Evolutionary conservation across 352 stramenopile genomes (phyloP), one percentile per base, ranked within the genome.

Genomic region (Globisporangium paroecandrum): DNA sequence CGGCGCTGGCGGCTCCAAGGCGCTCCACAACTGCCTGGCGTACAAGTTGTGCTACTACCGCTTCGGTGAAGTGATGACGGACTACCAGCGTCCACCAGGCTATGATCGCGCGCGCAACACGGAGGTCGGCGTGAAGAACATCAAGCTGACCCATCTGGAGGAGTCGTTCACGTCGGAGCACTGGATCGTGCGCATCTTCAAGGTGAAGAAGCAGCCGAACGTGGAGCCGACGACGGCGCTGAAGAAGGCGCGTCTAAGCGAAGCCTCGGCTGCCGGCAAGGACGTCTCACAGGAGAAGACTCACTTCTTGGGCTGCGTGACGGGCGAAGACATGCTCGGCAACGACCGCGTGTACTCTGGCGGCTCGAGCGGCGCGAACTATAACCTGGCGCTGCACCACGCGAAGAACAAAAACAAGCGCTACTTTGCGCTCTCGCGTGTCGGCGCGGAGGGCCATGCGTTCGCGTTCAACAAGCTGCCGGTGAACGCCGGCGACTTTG

Each of bases 21-120:
- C 84, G 53, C 76, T 98, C 49, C 85, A 94, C 75, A 95, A 98
- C 78, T 97, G 89, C 66, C 72, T 98, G 41, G 84, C 90, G 7
- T 98, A 98, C 88, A 98, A 98, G 78, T 76, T 98, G 27, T 96
- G 87, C 78, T 97, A 97, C 81, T 97, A 98, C 81, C 87, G 88
- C 63, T 98, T 98, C 68, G 85, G 85, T 55, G 83, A 97, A 66
- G 87, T 97, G 32, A 89, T 85, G 75, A 93, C 89, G 41, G 84
- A 94, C 69, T 94, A 93, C 73, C 77, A 91, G 61, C 81, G 77
- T 63, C 87, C 89, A 0, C 74, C 82, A 22, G 91, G 91, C 66
- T 97, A 89, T 64, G 93, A 98, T 67, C 89, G 87, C 62, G 89
- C 85, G 60, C 85, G 91, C 64, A 94, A 96, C 73, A 84, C 79